phyloP scores from a whole-genome alignment of 192 early-diverging fungal species.

The Coemansia sp. region DNA sequence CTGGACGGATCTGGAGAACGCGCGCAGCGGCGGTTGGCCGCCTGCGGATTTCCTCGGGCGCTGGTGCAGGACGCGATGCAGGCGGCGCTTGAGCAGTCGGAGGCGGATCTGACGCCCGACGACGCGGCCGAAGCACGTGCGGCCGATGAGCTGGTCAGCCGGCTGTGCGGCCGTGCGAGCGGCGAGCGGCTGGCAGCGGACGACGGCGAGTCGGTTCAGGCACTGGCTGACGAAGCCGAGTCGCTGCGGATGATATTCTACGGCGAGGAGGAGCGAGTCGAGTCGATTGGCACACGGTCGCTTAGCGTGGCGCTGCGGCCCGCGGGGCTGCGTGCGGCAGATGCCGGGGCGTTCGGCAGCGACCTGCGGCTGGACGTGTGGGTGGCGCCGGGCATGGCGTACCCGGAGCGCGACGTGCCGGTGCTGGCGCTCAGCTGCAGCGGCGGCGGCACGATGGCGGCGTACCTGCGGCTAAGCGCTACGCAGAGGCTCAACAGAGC shows the following conservation, averaged over 20 bases:
- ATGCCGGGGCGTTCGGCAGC: background rate
- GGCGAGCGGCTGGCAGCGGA: background rate
- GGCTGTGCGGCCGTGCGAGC: constrained; percentile 1
- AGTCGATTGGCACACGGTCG: background rate
- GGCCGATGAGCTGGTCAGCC: constrained; percentile 6
- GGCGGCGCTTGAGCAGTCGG: background rate
- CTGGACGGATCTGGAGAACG: background rate
- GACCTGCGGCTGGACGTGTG: constrained; percentile 60
- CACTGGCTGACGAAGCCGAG: constrained; percentile 26
- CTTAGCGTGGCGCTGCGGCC: constrained; percentile 22
- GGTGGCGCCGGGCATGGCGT: constrained; percentile 56
- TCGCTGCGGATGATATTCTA: constrained; percentile 29
- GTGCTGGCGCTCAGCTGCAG: constrained; percentile 61
- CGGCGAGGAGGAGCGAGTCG: constrained; percentile 15
- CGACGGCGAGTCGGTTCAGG: background rate
- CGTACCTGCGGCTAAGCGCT: constrained; percentile 64
- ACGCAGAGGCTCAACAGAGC: constrained; percentile 47
- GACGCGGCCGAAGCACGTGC: constrained; percentile 11
- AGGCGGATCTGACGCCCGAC: background rate
- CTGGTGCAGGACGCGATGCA: constrained; percentile 6
- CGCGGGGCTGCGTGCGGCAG: background rate
- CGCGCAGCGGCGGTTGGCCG: constrained; percentile 22
- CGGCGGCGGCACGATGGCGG: constrained; percentile 62
- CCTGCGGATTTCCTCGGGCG: constrained; percentile 25
- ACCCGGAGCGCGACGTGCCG: constrained; percentile 65